Base-by-base conservation (phyloP, 306 rosid species). In the Quercus robur region DNA sequence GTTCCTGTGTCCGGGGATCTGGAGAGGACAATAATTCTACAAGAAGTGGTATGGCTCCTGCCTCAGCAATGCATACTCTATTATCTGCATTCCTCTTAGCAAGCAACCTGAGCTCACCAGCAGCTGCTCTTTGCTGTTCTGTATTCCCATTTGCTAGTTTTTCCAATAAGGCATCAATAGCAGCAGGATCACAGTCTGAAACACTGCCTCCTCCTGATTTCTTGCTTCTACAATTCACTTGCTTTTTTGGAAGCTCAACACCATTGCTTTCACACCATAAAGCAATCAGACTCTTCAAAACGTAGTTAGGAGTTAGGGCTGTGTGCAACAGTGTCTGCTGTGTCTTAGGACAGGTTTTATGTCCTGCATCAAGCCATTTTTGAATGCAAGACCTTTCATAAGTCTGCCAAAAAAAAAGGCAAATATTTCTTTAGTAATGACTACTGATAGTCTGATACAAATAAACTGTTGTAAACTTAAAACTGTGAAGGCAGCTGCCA, bases 251-350 rank as follows among this genome's bases (percentile, higher is more conserved):
- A 44, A 93, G 85, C 85, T 93, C 99, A 70, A 96, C 89, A 2
- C 99, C 99, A 84, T 96, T 96, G 89, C 87, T 96, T 77, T 96
- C 99, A 18, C 99, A 96, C 99, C 99, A 96, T 78, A 96, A 78
- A 83, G 91, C 88, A 80, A 96, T 93, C 80, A 96, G 85, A 75
- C 99, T 96, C 90, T 96, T 96, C 88, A 96, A 87, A 85, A 91
- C 98, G 31, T 96, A 96, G 83, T 96, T 96, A 70, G 99, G 99
- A 64, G 99, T 96, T 67, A 96, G 87, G 76, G 99, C 99, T 15
- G 97, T 89, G 78, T 93, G 99, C 80, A 82, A 30, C 62, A 96
- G 85, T 23, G 97, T 88, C 73, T 89, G 99, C 86, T 96, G 99
- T 38, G 99, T 90, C 87, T 93, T 96, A 19, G 99, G 99, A 80